phyloP scores from a whole-genome alignment of 2,329 filamentous ascomycete genomes.

The Leptographium galeiforme region DNA sequence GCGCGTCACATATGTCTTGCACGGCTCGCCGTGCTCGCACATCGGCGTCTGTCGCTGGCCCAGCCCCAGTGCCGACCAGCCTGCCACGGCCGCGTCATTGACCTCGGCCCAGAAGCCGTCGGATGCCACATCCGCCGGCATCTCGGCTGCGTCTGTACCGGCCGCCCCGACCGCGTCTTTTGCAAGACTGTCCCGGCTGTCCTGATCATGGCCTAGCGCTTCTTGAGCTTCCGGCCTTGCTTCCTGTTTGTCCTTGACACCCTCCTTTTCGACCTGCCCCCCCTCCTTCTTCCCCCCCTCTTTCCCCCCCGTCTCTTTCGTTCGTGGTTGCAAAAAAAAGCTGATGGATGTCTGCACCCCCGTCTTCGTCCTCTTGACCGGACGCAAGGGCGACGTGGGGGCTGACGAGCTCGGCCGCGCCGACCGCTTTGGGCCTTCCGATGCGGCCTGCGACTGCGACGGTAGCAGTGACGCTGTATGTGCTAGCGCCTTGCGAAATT shows the following conservation, averaged over 20 bases:
- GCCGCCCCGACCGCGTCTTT: no score
- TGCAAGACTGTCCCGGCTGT: no score
- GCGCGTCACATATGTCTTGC: constrained; percentile 71
- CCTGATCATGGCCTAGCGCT: not conserved
- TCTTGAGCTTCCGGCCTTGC: not conserved
- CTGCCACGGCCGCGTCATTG: constrained; percentile 53
- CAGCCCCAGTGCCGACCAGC: constrained; percentile 73
- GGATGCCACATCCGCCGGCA: no score
- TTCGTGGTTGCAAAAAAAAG: constrained; percentile 7
- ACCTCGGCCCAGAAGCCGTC: not conserved
- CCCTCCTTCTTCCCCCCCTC: no score
- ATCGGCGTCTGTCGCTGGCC: constrained; percentile 44
- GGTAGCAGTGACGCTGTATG: not conserved
- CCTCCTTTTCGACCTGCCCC: not conserved
- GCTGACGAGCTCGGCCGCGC: not conserved
- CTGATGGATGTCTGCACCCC: constrained; percentile 10
- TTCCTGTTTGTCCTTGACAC: no score
- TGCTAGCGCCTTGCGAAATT: no score
- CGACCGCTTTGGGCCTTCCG: no score
- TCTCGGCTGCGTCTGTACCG: no score
- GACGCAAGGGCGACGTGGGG: not conserved
- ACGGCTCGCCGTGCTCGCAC: constrained; percentile 83
- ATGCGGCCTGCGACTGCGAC: not conserved
- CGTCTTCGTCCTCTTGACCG: constrained; percentile 6
- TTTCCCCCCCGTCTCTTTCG: not conserved